phyloP scores from a whole-genome alignment of 2,329 filamentous ascomycete species.

The Ciborinia camelliae region DNA sequence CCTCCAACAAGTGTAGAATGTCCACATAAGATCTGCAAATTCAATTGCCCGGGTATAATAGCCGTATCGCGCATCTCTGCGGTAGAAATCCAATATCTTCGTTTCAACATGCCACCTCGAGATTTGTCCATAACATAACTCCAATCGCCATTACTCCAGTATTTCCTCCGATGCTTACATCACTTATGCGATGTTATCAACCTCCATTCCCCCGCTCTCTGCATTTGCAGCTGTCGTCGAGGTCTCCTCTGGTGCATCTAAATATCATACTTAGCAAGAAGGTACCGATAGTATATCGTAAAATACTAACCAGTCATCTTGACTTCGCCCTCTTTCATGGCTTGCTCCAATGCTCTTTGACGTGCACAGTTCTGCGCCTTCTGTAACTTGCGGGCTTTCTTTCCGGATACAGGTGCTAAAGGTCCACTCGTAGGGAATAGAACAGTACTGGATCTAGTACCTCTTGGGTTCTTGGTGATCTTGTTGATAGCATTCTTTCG shows the following conservation, averaged over 20 bases:
- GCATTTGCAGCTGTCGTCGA: neutral
- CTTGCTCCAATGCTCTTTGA: constrained; percentile 36
- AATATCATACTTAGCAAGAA: neutral
- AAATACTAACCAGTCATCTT: constrained; percentile 36
- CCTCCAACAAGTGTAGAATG: too few species aligned
- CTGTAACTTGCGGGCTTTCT: constrained; percentile 38
- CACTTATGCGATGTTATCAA: constrained; percentile 15
- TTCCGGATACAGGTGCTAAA: constrained; percentile 35
- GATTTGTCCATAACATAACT: constrained; percentile 12
- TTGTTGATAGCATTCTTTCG: constrained; percentile 32
- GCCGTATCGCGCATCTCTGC: neutral
- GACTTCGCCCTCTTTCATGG: constrained; percentile 36
- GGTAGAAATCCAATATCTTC: neutral
- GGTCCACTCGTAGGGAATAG: constrained; percentile 37
- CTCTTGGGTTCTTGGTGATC: constrained; percentile 36
- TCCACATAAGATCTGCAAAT: neutral
- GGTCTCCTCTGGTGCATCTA: constrained; percentile 20
- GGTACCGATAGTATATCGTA: neutral
- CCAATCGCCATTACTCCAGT: constrained; percentile 14
- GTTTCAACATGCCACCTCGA: neutral
- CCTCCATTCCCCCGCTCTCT: constrained; percentile 11
- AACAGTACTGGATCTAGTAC: constrained; percentile 34
- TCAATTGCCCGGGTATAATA: neutral
- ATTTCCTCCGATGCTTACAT: neutral
- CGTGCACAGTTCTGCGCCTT: constrained; percentile 36